A percentile compares a stretch with the other conserved stretches of the same genome.
These are phyloP conservation scores for Tripidium arundinaceum DNA, from an alignment of 202 grass and related monocot genomes.

Conservation along the genomic window DNA sequence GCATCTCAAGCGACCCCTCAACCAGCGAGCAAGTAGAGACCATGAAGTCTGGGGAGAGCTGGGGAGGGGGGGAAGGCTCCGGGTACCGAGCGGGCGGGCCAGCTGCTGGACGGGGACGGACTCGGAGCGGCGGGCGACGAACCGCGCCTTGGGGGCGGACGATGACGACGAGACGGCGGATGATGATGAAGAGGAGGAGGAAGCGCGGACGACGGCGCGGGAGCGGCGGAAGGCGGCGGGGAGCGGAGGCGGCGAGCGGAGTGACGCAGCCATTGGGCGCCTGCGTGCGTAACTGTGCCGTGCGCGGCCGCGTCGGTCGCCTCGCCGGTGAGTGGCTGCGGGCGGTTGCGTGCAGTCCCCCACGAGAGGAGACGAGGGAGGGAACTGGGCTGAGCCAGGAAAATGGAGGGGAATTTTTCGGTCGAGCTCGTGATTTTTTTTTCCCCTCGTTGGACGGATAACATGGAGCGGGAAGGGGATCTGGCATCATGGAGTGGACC, in stretches of 20 bases:
- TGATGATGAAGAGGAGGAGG: not conserved
- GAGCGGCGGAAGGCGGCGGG: not conserved
- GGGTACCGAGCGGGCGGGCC: slow-evolving; percentile 64
- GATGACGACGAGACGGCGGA: slow-evolving; percentile 32
- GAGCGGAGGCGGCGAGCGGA: slow-evolving; percentile 37
- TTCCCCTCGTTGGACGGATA: slow-evolving; percentile 49
- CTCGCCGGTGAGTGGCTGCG: slow-evolving; percentile 4
- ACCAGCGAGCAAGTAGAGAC: not conserved
- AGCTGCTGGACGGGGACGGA: slow-evolving; percentile 66
- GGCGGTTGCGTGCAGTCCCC: slow-evolving; percentile 18
- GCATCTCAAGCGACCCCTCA: not conserved
- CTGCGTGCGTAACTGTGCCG: not conserved
- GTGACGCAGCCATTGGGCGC: slow-evolving; percentile 40
- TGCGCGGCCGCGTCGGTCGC: not conserved
- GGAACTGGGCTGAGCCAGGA: not conserved
- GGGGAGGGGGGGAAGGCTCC: not conserved
- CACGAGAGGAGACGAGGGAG: not conserved
- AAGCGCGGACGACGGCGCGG: slow-evolving; percentile 33
- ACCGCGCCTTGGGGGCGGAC: slow-evolving; percentile 75
- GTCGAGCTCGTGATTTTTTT: not conserved
- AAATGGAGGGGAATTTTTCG: not conserved
- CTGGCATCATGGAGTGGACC: slow-evolving; percentile 7
- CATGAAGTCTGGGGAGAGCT: not conserved
- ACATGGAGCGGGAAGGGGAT: not conserved
- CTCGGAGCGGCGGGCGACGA: slow-evolving; percentile 76